Evolutionary conservation across 768 basidiomycete species (phyloP).

Genomic region (Clitopilus passeckerianus): DNA sequence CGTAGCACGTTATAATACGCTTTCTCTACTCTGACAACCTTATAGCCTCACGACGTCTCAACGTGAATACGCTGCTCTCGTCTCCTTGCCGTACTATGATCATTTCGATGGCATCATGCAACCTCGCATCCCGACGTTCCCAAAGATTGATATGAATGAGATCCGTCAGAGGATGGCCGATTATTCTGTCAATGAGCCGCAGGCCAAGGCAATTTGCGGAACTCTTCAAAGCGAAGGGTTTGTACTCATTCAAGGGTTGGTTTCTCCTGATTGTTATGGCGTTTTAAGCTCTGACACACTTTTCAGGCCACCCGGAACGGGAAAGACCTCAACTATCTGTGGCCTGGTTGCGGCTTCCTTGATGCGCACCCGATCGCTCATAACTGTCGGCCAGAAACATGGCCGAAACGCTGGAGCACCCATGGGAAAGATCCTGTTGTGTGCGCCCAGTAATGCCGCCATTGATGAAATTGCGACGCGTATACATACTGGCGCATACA

Average conservation of each 20-base stretch:
- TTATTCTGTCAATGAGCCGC: slow-evolving; percentile 87
- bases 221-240: slow-evolving; percentile 75
- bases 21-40: background rate
- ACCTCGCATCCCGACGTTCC: slow-evolving; percentile 50
- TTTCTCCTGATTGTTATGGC: background rate
- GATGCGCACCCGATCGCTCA: slow-evolving; percentile 48
- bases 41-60: slow-evolving; percentile 85
- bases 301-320: slow-evolving; percentile 90
- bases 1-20: slow-evolving; percentile 11
- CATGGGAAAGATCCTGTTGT: slow-evolving; percentile 72
- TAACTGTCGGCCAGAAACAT: slow-evolving; percentile 45
- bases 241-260: slow-evolving; percentile 90
- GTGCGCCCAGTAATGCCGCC: slow-evolving; percentile 97
- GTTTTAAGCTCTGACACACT: background rate
- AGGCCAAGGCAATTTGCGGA: slow-evolving; percentile 82
- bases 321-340: slow-evolving; percentile 97
- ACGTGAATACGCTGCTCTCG: slow-evolving; percentile 87
- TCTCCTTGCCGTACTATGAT: slow-evolving; percentile 81
- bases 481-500: slow-evolving; percentile 72
- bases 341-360: slow-evolving; percentile 86
- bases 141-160: slow-evolving; percentile 41
- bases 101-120: slow-evolving; percentile 64
- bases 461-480: slow-evolving; percentile 94
- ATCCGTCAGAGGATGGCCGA: slow-evolving; percentile 61
- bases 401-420: slow-evolving; percentile 24